Evolutionary conservation across 2,329 filamentous ascomycete genomes (phyloP).

Genomic region (Paecilomyces formosus): DNA sequence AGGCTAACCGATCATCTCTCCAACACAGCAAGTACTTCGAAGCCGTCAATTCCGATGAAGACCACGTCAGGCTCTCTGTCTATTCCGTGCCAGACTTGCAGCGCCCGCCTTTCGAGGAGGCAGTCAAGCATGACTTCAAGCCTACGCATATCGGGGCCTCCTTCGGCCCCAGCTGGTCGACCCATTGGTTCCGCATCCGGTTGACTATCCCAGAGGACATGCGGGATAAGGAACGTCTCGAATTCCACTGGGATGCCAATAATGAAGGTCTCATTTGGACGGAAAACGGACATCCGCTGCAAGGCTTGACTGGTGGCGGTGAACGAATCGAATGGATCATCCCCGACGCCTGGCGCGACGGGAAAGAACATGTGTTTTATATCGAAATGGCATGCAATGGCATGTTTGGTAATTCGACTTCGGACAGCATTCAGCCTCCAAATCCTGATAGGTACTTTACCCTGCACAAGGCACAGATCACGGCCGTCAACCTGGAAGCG

Average conservation of each 20-base stretch:
- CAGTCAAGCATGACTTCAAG: conserved; percentile 66
- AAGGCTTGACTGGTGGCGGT: conserved; percentile 83
- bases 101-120: conserved; percentile 81
- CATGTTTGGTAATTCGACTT: conserved; percentile 91
- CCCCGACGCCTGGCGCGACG: conserved; percentile 72
- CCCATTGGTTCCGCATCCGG: conserved; percentile 89
- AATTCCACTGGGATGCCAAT: conserved; percentile 92
- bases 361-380: conserved; percentile 81
- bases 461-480: conserved; percentile 72
- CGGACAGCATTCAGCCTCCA: conserved; percentile 82
- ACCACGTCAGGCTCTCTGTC: conserved; percentile 75
- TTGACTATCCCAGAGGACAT: conserved; percentile 70
- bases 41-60: conserved; percentile 57
- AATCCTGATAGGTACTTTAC: conserved; percentile 74
- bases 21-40: conserved; percentile 61
- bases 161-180: conserved; percentile 94
- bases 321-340: conserved; percentile 90
- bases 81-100: conserved; percentile 75
- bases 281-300: conserved; percentile 78
- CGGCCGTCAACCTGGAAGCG: conserved; percentile 80
- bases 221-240: conserved; percentile 69
- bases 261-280: conserved; percentile 95
- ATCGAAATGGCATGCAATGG: conserved; percentile 98
- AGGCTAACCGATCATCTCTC: background rate
- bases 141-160: conserved; percentile 66